These are phyloP conservation scores for Flammula alnicola DNA, from an alignment of 1,284 basidiomycete genomes.

Conservation along the genomic window DNA sequence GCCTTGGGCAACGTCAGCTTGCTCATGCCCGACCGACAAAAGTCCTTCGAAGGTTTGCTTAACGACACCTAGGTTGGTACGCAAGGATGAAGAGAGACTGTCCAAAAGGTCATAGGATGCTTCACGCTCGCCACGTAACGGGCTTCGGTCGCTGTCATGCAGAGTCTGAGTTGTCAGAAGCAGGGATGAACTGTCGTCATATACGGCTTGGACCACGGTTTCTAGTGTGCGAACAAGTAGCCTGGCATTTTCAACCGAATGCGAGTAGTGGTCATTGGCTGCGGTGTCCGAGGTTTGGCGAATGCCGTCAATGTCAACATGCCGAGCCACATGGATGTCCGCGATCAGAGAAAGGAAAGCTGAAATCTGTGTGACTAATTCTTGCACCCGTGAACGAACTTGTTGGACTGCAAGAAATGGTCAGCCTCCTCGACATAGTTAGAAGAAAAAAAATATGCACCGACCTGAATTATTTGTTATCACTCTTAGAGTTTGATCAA, in stretches of 20 bases:
- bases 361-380: conserved; percentile 56
- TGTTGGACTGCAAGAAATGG: conserved; percentile 36
- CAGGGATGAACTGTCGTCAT: conserved; percentile 67
- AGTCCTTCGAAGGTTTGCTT: conserved; percentile 65
- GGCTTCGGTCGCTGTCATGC: conserved; percentile 40
- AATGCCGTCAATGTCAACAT: conserved; percentile 79
- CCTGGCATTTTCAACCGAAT: conserved; percentile 68
- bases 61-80: conserved; percentile 57
- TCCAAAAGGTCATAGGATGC: conserved; percentile 52
- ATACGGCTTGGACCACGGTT: conserved; percentile 67
- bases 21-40: conserved; percentile 66
- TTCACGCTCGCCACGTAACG: conserved; percentile 40
- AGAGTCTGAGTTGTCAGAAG: conserved; percentile 61
- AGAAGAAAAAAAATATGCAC: conserved; percentile 18
- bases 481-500: conserved; percentile 44
- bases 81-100: conserved; percentile 51
- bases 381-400: conserved; percentile 47
- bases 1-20: conserved; percentile 66
- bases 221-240: conserved; percentile 72
- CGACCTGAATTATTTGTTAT: conserved; percentile 46
- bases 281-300: conserved; percentile 49
- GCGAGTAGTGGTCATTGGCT: conserved; percentile 54
- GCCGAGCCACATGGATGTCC: conserved; percentile 75
- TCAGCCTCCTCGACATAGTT: background rate
- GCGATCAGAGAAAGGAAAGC: conserved; percentile 60